Evolutionary conservation across 768 basidiomycete genomes (phyloP), one percentile per base, ranked within the genome.

Genomic region (Stropharia rugosoannulata): DNA sequence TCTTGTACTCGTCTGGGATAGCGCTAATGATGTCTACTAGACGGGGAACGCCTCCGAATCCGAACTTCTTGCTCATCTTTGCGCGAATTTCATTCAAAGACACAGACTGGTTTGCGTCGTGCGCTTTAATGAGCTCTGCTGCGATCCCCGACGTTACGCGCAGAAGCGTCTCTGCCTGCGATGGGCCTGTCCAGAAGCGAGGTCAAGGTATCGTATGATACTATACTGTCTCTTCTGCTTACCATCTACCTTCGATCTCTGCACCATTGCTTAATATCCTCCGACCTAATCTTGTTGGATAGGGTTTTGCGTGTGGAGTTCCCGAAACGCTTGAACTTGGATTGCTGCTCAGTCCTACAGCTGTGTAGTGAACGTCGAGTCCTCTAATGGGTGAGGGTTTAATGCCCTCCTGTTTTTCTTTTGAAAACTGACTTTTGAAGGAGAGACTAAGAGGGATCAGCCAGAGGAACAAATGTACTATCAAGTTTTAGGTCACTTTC

Each of bases 21-120:
- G 97, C 97, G 59, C 93, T 93, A 72, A 99, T 94, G 65, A 99
- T 98, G 70, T 99, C 97, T 43, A 98, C 96, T 16, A 99, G 81
- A 44, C 97, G 74, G 0, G 97, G 97, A 0, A 96, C 89, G 29
- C 91, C 91, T 36, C 89, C 86, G 63, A 87, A 89, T 4, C 83
- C 86, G 67, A 86, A 87, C 70, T 95, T 95, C 76, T 98, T 98
- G 70, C 92, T 91, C 72, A 95, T 81, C 63, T 86, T 87, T 40
- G 89, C 80, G 40, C 96, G 89, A 45, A 98, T 80, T 49, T 88
- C 86, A 65, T 97, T 98, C 52, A 99, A 77, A 7, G 93, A 94
- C 51, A 96, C 85, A 0, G 85, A 80, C 59, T 85, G 75, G 60
- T 86, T 86, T 32, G 84, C 76, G 64, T 95, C 86, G 70, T 96